Conservation (phyloP, 768 basidiomycete species). For the Hericium erinaceus region DNA sequence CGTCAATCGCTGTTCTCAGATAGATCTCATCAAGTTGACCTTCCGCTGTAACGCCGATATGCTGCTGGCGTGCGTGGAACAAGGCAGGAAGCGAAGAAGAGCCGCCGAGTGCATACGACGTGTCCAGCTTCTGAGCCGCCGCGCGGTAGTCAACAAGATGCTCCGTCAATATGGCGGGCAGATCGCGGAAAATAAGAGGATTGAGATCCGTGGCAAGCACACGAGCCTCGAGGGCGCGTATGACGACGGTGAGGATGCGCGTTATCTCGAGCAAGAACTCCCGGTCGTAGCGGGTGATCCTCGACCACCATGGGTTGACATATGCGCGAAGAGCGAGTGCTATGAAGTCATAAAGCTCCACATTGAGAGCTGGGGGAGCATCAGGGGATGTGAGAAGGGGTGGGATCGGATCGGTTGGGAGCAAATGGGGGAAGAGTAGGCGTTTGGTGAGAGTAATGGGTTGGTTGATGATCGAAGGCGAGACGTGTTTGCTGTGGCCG, state of each 20-base stretch:
- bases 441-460: slow-evolving; percentile 24
- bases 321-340: slow-evolving; percentile 73
- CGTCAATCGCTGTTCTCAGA: slow-evolving; percentile 70
- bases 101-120: slow-evolving; percentile 64
- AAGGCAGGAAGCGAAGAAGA: slow-evolving; percentile 52
- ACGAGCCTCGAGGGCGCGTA: slow-evolving; percentile 54
- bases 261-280: slow-evolving; percentile 71
- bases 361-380: slow-evolving; percentile 46
- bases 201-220: slow-evolving; percentile 45
- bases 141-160: slow-evolving; percentile 75
- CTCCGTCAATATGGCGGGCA: slow-evolving; percentile 60
- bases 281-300: slow-evolving; percentile 74
- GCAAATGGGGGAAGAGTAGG: slow-evolving; percentile 52
- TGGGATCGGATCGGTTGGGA: slow-evolving; percentile 36
- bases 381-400: slow-evolving; percentile 39
- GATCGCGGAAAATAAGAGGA: slow-evolving; percentile 48
- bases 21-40: slow-evolving; percentile 68
- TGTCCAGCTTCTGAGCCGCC: slow-evolving; percentile 49
- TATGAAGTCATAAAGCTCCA: slow-evolving; percentile 69
- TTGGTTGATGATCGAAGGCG: not conserved
- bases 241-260: slow-evolving; percentile 43
- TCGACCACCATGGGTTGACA: slow-evolving; percentile 82
- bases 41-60: slow-evolving; percentile 65
- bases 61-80: slow-evolving; percentile 78
- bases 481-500: slow-evolving; percentile 2